phyloP scores from a whole-genome alignment of 2,329 filamentous ascomycete genomes.

The Claviceps humidiphila region DNA sequence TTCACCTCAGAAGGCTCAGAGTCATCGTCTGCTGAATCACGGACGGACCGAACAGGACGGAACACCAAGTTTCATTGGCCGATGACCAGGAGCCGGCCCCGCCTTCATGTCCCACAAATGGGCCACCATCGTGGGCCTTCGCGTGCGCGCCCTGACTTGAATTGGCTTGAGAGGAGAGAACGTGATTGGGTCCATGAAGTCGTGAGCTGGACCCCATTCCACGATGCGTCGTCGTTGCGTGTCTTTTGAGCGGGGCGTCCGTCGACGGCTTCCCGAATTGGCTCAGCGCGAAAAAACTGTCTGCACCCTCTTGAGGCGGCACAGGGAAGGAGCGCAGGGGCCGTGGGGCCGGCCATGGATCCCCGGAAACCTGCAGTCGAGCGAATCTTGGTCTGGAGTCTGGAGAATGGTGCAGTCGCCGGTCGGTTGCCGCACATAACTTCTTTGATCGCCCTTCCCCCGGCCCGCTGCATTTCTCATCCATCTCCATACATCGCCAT shows the following conservation, averaged over 20 bases:
- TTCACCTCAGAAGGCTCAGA: no score
- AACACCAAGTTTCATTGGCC: neutral
- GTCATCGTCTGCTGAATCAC: neutral
- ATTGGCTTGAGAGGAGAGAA: neutral
- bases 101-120: neutral
- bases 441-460: conserved; percentile 1
- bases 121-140: neutral
- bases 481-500: neutral
- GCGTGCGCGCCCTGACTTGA: neutral
- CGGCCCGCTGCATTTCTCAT: neutral
- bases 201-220: no score
- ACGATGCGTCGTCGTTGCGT: no score
- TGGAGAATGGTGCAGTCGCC: neutral
- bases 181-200: no score
- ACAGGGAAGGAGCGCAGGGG: neutral
- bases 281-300: neutral
- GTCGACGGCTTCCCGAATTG: no score
- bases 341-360: neutral
- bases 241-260: no score
- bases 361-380: neutral
- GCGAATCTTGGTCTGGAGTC: neutral
- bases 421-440: neutral
- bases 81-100: neutral
- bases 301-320: neutral
- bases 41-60: neutral